These are phyloP conservation scores for Cutaneotrichosporon cyanovorans DNA, from an alignment of 1,284 basidiomycete genomes.

Conservation along the genomic window DNA sequence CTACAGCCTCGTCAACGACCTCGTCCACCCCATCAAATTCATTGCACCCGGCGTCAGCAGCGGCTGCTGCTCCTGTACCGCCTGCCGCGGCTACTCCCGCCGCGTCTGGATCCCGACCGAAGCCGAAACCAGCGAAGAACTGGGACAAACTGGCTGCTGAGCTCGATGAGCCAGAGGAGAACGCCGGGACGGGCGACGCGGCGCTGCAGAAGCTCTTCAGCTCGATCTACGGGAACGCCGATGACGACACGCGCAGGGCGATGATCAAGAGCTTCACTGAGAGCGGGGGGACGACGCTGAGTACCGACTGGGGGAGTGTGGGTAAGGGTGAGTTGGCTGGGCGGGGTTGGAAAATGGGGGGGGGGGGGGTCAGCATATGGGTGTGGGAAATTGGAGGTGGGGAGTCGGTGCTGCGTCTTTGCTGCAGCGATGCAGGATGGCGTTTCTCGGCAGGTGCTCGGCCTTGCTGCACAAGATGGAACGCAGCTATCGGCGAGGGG, in stretches of 20 bases:
- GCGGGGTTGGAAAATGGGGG: no score
- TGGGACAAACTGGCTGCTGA: slow-evolving; percentile 42
- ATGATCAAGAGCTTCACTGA: slow-evolving; percentile 96
- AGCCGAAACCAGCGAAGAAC: slow-evolving; percentile 28
- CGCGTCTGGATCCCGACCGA: no score
- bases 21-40: background rate
- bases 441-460: no score
- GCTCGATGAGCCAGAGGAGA: slow-evolving; percentile 27
- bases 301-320: slow-evolving; percentile 89
- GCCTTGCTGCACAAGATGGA: no score
- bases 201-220: slow-evolving; percentile 45
- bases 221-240: slow-evolving; percentile 68
- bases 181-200: slow-evolving; percentile 38
- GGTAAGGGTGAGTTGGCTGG: slow-evolving; percentile 48
- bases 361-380: no score
- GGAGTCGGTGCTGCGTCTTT: no score
- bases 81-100: no score
- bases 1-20: background rate
- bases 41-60: background rate
- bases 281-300: slow-evolving; percentile 82
- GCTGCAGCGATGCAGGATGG: no score
- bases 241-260: slow-evolving; percentile 77
- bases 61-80: no score
- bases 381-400: no score
- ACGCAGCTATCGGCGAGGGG: no score